phyloP scores from a whole-genome alignment of 805 yeast genomes.

The Vanderwaltozyma verrucispora region DNA sequence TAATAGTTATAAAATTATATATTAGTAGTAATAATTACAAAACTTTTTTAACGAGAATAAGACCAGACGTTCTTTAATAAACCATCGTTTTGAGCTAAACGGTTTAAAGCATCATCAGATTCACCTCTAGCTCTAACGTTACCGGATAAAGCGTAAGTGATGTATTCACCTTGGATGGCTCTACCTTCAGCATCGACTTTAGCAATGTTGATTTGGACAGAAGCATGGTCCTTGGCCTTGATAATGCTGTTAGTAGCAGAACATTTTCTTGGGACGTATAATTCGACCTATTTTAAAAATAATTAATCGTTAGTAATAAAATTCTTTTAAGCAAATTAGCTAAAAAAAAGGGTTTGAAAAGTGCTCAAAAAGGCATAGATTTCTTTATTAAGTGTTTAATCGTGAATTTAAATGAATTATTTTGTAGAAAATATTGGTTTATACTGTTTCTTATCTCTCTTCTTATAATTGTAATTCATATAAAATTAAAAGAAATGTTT shows the following conservation, averaged over 20 bases:
- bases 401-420: no score
- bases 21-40: no score
- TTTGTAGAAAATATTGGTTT: no score
- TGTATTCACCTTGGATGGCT: conserved; percentile 79
- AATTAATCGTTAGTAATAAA: conserved; percentile 14
- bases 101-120: conserved; percentile 97
- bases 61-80: conserved; percentile 91
- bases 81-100: conserved; percentile 98
- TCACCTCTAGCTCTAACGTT: conserved; percentile 98
- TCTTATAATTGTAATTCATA: no score
- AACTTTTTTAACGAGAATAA: conserved; percentile 66
- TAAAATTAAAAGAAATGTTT: no score
- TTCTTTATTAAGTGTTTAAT: no score
- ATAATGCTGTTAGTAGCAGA: conserved; percentile 99
- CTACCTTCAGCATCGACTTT: conserved; percentile 96
- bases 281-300: conserved; percentile 65
- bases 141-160: conserved; percentile 95
- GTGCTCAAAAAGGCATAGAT: no score
- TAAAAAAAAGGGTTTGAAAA: no score
- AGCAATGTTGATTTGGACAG: conserved; percentile 97
- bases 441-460: no score
- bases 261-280: conserved; percentile 99
- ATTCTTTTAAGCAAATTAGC: no score
- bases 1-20: no score
- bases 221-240: conserved; percentile 99